phyloP scores from a whole-genome alignment of 805 yeast species.

The Brettanomyces custersianus region DNA sequence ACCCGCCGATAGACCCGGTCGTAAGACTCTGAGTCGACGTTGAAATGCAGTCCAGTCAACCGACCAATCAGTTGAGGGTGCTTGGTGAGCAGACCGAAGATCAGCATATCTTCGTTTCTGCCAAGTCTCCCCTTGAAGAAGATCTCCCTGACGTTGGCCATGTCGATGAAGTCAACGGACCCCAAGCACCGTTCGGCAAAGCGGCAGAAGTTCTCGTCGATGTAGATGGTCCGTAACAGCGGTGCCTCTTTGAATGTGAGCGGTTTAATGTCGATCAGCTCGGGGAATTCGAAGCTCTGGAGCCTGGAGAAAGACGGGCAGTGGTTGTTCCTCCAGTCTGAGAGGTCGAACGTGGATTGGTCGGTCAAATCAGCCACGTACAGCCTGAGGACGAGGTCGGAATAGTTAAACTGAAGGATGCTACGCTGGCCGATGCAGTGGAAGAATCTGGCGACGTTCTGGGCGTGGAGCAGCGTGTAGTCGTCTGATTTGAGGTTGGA shows the following conservation, averaged over 20 bases:
- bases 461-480: conserved; percentile 10
- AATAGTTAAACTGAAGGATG: conserved; percentile 15
- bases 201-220: conserved; percentile 22
- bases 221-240: conserved; percentile 13
- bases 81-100: conserved; percentile 21
- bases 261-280: conserved; percentile 13
- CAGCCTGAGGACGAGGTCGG: conserved; percentile 17
- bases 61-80: conserved; percentile 18
- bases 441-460: conserved; percentile 12
- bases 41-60: conserved; percentile 19
- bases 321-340: conserved; percentile 18
- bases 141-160: conserved; percentile 11
- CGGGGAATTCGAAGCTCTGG: conserved; percentile 13
- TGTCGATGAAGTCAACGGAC: conserved; percentile 16
- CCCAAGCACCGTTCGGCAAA: conserved; percentile 18
- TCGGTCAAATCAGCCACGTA: conserved; percentile 15
- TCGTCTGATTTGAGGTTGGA: not conserved
- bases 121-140: conserved; percentile 22
- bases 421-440: conserved; percentile 10
- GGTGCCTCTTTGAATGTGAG: conserved; percentile 19
- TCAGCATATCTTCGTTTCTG: conserved; percentile 26
- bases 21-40: conserved; percentile 14
- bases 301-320: conserved; percentile 1
- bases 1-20: conserved; percentile 24
- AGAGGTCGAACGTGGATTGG: conserved; percentile 10